These are phyloP conservation scores for Penicillium egyptiacum DNA, from an alignment of 495 filamentous ascomycete species.

Conservation along the genomic window DNA sequence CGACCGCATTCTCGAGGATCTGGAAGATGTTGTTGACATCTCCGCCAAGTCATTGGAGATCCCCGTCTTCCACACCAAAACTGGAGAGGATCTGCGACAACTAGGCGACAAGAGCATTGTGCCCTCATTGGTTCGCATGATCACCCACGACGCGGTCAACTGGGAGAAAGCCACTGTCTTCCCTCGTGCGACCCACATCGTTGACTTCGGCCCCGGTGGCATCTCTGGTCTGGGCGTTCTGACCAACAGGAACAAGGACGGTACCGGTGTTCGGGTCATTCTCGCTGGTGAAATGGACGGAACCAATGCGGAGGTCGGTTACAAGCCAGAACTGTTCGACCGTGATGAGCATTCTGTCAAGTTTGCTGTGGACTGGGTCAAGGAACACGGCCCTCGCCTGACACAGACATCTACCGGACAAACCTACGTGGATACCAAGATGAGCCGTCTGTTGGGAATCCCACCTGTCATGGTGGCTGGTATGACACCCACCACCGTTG, in stretches of 20 bases:
- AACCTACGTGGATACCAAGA: slow-evolving; percentile 95
- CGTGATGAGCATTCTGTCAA: slow-evolving; percentile 92
- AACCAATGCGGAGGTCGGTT: slow-evolving; percentile 85
- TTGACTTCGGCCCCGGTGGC: slow-evolving; percentile 95
- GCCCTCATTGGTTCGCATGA: slow-evolving; percentile 82
- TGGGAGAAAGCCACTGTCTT: slow-evolving; percentile 95
- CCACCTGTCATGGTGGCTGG: slow-evolving; percentile 92
- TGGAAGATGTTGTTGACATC: slow-evolving; percentile 77
- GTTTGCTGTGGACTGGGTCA: slow-evolving; percentile 97
- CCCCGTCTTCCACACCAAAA: slow-evolving; percentile 84
- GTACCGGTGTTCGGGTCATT: slow-evolving; percentile 93
- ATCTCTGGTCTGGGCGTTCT: slow-evolving; percentile 95
- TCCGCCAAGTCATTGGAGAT: slow-evolving; percentile 67
- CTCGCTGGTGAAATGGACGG: slow-evolving; percentile 89
- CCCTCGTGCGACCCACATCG: slow-evolving; percentile 82
- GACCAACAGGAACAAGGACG: slow-evolving; percentile 97
- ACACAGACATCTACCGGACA: slow-evolving; percentile 82
- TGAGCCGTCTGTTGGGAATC: slow-evolving; percentile 87
- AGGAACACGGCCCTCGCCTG: slow-evolving; percentile 86
- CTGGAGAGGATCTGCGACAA: slow-evolving; percentile 75
- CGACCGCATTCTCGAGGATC: slow-evolving; percentile 76
- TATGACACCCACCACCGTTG: slow-evolving; percentile 93
- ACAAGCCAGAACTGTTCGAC: slow-evolving; percentile 96
- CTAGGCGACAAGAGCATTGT: slow-evolving; percentile 67
- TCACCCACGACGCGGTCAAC: slow-evolving; percentile 85